Evolutionary conservation across 805 yeast species (phyloP), one percentile per base, ranked within the genome.

Genomic region (Yarrowia sp.): DNA sequence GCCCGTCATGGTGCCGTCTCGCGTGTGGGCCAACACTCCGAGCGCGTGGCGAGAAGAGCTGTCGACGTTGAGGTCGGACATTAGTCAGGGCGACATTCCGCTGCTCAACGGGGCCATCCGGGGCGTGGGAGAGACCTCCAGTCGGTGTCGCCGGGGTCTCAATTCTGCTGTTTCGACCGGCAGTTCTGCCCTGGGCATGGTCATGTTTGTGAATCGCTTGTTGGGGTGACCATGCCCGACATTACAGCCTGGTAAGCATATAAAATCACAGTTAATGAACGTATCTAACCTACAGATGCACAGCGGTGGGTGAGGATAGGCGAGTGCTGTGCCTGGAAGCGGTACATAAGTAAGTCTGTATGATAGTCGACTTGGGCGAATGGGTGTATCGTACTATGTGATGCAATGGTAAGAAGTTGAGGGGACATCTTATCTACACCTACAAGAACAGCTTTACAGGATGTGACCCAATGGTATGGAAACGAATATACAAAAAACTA

Each of bases 21-120:
- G 61, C 3, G 46, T 54, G 19, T 54, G 61, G 61, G 33, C 61
- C 11, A 54, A 54, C 14, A 38, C 61, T n/a, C 61, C 61, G 1
- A 54, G 61, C 17, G 46, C 36, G 26, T 54, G 61, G 61, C 4
- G 61, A 36, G 46, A 54, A 19, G 61, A 54, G 14, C 11, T 54
- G 36, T 54, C 61, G 24, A 38, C 46, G 11, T 17, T 54, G 24
- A 10, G 61, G 30, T 24, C 35, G 9, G 61, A 54, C 2, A 54
- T 54, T 11, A 54, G 61, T 14, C 46, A 32, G 28, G 61, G 61
- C 1, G 46, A 54, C 19, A 4, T 54, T 12, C 61, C 61, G 14
- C 16, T 36, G 14, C 4, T 54, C 1, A 38, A 54, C 7, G 16
- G 26, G 35, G 61, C 14, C 4, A 17, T 38, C 8, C n/a, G 24